phyloP scores from a whole-genome alignment of 2,329 filamentous ascomycete species.

The Triangularia verruculosa region DNA sequence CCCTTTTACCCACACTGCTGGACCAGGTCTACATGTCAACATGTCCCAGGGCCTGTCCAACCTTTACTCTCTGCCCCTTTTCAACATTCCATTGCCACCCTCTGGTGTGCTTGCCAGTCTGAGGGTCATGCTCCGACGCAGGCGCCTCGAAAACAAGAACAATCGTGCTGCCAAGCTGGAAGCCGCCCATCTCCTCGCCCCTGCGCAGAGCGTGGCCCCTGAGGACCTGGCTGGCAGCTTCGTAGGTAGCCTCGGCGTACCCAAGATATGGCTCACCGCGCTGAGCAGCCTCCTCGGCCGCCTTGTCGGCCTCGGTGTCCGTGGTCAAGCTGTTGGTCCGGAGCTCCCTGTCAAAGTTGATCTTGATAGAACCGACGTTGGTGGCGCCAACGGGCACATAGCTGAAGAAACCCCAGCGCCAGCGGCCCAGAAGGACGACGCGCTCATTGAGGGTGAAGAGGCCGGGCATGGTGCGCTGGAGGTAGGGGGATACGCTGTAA shows the following conservation, averaged over 20 bases:
- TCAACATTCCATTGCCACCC: slow-evolving; percentile 86
- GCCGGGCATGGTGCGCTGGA: slow-evolving; percentile 87
- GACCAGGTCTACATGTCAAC: slow-evolving; percentile 46
- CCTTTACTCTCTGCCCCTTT: slow-evolving; percentile 82
- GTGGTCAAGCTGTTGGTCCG: slow-evolving; percentile 89
- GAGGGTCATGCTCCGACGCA: slow-evolving; percentile 53
- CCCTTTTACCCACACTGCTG: neutral
- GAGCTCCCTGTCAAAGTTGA: slow-evolving; percentile 95
- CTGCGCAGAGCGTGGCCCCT: slow-evolving; percentile 78
- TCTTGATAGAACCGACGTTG: slow-evolving; percentile 92
- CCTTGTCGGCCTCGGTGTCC: slow-evolving; percentile 85
- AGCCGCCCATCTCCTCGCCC: slow-evolving; percentile 97
- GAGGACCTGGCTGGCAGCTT: slow-evolving; percentile 70
- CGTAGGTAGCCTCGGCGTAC: slow-evolving; percentile 89
- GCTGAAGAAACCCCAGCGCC: slow-evolving; percentile 97
- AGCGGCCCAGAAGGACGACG: slow-evolving; percentile 86
- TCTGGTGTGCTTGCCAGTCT: slow-evolving; percentile 52
- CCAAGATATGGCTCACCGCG: slow-evolving; percentile 83
- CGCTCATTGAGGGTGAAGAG: slow-evolving; percentile 97
- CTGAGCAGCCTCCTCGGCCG: slow-evolving; percentile 73
- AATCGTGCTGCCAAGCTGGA: slow-evolving; percentile 91
- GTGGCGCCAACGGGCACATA: slow-evolving; percentile 95
- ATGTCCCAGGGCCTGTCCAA: slow-evolving; percentile 81
- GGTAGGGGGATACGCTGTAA: slow-evolving; percentile 90
- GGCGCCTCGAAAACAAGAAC: slow-evolving; percentile 97